phyloP scores from a whole-genome alignment of 1,139 yeast species.

The Taphrina communis region DNA sequence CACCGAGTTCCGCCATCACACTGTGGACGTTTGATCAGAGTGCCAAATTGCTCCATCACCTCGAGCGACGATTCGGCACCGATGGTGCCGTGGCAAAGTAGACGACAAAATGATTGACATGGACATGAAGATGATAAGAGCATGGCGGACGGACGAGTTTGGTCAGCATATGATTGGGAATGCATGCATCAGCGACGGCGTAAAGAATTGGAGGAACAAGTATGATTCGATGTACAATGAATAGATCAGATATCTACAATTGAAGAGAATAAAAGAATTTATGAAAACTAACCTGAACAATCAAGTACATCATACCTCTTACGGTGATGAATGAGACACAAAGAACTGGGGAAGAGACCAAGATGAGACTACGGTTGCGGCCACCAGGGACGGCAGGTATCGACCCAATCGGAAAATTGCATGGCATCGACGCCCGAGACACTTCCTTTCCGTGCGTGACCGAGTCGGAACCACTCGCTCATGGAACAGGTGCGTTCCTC shows the following conservation, averaged over 20 bases:
- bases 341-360: too few species aligned
- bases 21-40: conserved; percentile 66
- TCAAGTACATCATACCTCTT: too few species aligned
- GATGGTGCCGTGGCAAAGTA: background rate
- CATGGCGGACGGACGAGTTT: background rate
- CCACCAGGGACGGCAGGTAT: conserved; percentile 6
- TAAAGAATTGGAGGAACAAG: too few species aligned
- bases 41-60: conserved; percentile 12
- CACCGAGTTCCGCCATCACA: conserved; percentile 68
- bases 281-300: too few species aligned
- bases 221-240: too few species aligned
- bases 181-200: too few species aligned
- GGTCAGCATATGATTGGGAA: too few species aligned
- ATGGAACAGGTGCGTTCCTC: conserved; percentile 21
- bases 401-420: conserved; percentile 22
- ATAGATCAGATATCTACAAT: background rate
- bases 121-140: background rate
- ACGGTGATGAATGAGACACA: too few species aligned
- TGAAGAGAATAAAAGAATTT: background rate
- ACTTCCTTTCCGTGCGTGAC: conserved; percentile 17
- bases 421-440: conserved; percentile 27
- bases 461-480: conserved; percentile 33
- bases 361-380: background rate
- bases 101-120: background rate
- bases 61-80: background rate